Evolutionary conservation across 1,284 basidiomycete species (phyloP), one percentile per base, ranked within the genome.

Genomic region (Heterobasidion occidentale): DNA sequence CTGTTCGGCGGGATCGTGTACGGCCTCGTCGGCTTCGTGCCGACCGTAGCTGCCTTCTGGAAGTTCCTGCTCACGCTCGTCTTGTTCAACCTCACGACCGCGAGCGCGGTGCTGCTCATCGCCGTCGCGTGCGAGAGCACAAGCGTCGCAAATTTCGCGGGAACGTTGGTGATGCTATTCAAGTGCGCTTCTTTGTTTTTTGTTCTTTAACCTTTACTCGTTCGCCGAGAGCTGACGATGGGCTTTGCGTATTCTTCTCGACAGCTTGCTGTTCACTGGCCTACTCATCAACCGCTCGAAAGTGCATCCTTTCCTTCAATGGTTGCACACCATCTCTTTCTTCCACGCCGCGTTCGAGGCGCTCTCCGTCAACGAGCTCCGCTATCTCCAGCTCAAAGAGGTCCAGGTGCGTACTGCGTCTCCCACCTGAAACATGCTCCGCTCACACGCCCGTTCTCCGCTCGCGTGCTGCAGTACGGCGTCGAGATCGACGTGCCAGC

Each of bases 321-420:
- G 93, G 92, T 74, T 98, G 60, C 90, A 93, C 67, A 93, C 90
- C 1, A 68, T 92, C 12, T 96, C 93, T 3, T 98, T 98, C 80
- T 98, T 97, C 86, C 96, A 98, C 72, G 95, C 96, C n/a, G 96
- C 91, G 0, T 98, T 94, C 67, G 96, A 99, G 73, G 94, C 91
- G 1, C 79, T 99, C 34, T 86, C 94, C 27, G 94, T 98, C 58
- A 98, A 98, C 69, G 95, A 99, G 71, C 75, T 99, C 54, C 78
- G 94, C 51, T 97, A 95, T 70, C 75, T 98, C n/a, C 90, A 93
- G 65, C 75, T 98, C 53, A 92, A 91, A 67, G 92, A 98, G 70
- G 80, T 85, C 64, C 90, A 91, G 78, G 90, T 92, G 63, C 57
- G 81, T 62, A n/a, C 27, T 27, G 46, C 36, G 44, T 44, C 35